phyloP scores from a whole-genome alignment of 2,329 filamentous ascomycete genomes.

The Sclerotiophoma versabilis region DNA sequence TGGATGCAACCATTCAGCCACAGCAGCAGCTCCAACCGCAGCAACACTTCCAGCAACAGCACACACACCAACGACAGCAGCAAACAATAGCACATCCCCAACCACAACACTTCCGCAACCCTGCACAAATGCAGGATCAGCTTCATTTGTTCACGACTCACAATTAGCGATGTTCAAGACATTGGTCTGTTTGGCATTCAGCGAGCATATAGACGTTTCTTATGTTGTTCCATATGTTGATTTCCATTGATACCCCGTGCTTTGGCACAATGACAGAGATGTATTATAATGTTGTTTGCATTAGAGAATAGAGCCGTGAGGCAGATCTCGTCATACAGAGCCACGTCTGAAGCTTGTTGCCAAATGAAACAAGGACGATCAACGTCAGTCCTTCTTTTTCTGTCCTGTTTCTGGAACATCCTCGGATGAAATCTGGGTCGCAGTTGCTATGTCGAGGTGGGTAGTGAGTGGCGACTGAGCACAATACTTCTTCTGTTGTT shows the following conservation, averaged over 20 bases:
- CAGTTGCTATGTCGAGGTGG: too few species aligned
- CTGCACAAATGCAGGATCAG: slow-evolving; percentile 34
- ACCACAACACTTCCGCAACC: slow-evolving; percentile 26
- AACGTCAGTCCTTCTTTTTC: too few species aligned
- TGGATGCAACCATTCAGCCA: slow-evolving; percentile 10
- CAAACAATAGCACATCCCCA: slow-evolving; percentile 32
- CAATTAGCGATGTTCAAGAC: slow-evolving; percentile 20
- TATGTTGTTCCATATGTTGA: slow-evolving; percentile 15
- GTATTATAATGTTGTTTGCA: slow-evolving; percentile 22
- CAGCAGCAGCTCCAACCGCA: slow-evolving; percentile 24
- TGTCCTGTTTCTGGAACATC: too few species aligned
- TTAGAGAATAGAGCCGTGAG: slow-evolving; percentile 10
- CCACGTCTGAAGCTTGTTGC: too few species aligned
- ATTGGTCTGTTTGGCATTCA: slow-evolving; percentile 11
- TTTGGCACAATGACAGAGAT: slow-evolving; percentile 26
- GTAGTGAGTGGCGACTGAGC: too few species aligned
- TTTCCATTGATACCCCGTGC: slow-evolving; percentile 30
- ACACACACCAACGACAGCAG: slow-evolving; percentile 26
- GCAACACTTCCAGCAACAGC: slow-evolving; percentile 25
- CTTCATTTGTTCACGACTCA: slow-evolving; percentile 33
- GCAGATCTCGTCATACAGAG: slow-evolving; percentile 1
- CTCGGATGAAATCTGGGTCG: too few species aligned
- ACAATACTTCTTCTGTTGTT: too few species aligned
- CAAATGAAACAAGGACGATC: too few species aligned
- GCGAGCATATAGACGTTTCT: slow-evolving; percentile 26